phyloP scores from a whole-genome alignment of 805 yeast species.

The Yamadazyma nakazawae region DNA sequence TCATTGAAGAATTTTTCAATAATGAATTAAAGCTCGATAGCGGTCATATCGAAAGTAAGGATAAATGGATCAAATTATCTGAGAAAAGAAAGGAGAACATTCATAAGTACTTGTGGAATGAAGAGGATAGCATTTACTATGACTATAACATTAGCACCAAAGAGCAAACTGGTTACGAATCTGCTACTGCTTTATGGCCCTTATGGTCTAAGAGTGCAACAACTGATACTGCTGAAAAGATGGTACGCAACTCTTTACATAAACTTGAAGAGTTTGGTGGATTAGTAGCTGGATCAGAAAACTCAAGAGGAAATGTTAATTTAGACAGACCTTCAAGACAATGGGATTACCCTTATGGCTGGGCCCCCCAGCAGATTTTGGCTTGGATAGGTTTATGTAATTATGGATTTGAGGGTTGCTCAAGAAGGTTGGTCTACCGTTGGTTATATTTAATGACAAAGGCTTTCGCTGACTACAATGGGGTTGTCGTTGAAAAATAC shows the following conservation, averaged over 20 bases:
- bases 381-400: slow-evolving; percentile 84
- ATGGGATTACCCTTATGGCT: slow-evolving; percentile 97
- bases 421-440: slow-evolving; percentile 71
- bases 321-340: slow-evolving; percentile 81
- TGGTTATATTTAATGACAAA: slow-evolving; percentile 90
- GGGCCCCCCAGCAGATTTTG: slow-evolving; percentile 97
- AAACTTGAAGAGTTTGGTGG: slow-evolving; percentile 88
- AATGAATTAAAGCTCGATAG: slow-evolving; percentile 35
- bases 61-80: slow-evolving; percentile 64
- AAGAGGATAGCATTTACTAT: slow-evolving; percentile 68
- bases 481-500: slow-evolving; percentile 93
- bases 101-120: slow-evolving; percentile 80
- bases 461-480: slow-evolving; percentile 88
- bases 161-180: slow-evolving; percentile 63
- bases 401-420: slow-evolving; percentile 65
- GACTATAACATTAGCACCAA: slow-evolving; percentile 71
- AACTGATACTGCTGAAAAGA: slow-evolving; percentile 59
- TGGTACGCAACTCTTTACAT: slow-evolving; percentile 57
- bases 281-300: slow-evolving; percentile 74
- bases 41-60: slow-evolving; percentile 38
- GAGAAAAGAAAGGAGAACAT: slow-evolving; percentile 50
- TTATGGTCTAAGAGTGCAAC: slow-evolving; percentile 76
- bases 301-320: slow-evolving; percentile 68
- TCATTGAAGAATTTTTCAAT: slow-evolving; percentile 54
- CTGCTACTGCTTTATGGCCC: slow-evolving; percentile 91